Percentiles rank a stretch among this genome's conserved stretches.
These are phyloP conservation scores for Diplotaxis tenuifolia DNA, from an alignment of 345 rosid species.

Conservation along the genomic window DNA sequence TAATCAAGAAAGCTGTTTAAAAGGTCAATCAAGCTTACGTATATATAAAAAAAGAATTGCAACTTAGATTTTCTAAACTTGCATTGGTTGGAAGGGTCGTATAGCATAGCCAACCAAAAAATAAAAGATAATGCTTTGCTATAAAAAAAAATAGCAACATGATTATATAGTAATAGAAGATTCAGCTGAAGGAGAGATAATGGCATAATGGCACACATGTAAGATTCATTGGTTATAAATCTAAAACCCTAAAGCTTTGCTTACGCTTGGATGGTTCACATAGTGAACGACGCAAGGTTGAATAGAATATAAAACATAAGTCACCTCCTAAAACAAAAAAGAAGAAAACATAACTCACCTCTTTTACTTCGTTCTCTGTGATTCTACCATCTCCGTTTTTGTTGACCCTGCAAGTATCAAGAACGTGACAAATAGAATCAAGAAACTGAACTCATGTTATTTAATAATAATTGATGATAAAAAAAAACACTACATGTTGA, in stretches of 20 bases:
- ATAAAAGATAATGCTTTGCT: background rate
- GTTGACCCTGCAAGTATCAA: constrained; percentile 65
- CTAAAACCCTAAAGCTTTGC: background rate
- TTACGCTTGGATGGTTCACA: background rate
- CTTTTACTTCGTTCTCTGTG: constrained; percentile 87
- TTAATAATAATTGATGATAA: background rate
- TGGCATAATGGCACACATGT: constrained; percentile 35
- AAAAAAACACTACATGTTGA: constrained; percentile 61
- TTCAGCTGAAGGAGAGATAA: constrained; percentile 11
- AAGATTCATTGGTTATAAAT: background rate
- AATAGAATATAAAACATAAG: constrained; percentile 14
- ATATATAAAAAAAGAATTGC: background rate
- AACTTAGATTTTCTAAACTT: constrained; percentile 2
- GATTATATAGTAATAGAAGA: background rate
- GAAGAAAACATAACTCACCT: constrained; percentile 42
- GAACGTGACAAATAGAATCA: background rate
- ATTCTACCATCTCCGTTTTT: constrained; percentile 93
- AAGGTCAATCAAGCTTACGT: constrained; percentile 18
- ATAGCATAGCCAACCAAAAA: too few relatives aligned
- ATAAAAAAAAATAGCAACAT: background rate
- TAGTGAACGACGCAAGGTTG: constrained; percentile 11
- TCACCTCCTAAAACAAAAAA: constrained; percentile 42
- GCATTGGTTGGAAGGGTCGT: constrained; percentile 9
- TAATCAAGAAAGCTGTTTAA: constrained; percentile 3
- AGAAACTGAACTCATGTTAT: background rate